Evolutionary conservation across 306 rosid species (phyloP).

Genomic region (Vachellia collinsii): DNA sequence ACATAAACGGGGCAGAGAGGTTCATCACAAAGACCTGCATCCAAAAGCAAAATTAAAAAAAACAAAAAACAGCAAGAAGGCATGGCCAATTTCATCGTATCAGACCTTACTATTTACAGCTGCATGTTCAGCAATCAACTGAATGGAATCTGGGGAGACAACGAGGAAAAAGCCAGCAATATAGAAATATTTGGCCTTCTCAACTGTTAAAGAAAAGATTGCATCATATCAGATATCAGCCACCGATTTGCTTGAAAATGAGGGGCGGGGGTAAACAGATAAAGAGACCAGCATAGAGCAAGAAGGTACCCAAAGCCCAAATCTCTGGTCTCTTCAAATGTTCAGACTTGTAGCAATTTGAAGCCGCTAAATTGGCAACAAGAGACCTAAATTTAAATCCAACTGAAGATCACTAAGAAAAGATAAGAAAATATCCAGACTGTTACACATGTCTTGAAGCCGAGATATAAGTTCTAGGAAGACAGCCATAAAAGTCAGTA

Average conservation of each 20-base stretch:
- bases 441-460: slow-evolving; percentile 18
- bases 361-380: slow-evolving; percentile 92
- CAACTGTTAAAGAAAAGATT: slow-evolving; percentile 56
- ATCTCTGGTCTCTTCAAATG: slow-evolving; percentile 87
- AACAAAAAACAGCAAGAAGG: slow-evolving; percentile 21
- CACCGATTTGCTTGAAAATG: slow-evolving; percentile 15
- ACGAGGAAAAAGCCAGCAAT: slow-evolving; percentile 96
- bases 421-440: background rate
- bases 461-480: slow-evolving; percentile 13
- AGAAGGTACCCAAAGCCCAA: slow-evolving; percentile 79
- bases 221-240: slow-evolving; percentile 34
- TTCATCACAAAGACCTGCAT: slow-evolving; percentile 84
- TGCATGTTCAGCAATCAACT: slow-evolving; percentile 89
- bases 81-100: slow-evolving; percentile 22
- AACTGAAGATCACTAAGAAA: slow-evolving; percentile 11
- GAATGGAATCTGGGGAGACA: slow-evolving; percentile 92
- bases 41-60: slow-evolving; percentile 3
- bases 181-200: slow-evolving; percentile 86
- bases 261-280: background rate
- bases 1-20: slow-evolving; percentile 95
- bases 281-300: slow-evolving; percentile 6
- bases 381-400: slow-evolving; percentile 66
- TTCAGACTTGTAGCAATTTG: slow-evolving; percentile 87
- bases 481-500: background rate
- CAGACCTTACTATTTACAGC: slow-evolving; percentile 82